phyloP scores from a whole-genome alignment of 2,329 filamentous ascomycete species.

The Claviceps pazoutovae region DNA sequence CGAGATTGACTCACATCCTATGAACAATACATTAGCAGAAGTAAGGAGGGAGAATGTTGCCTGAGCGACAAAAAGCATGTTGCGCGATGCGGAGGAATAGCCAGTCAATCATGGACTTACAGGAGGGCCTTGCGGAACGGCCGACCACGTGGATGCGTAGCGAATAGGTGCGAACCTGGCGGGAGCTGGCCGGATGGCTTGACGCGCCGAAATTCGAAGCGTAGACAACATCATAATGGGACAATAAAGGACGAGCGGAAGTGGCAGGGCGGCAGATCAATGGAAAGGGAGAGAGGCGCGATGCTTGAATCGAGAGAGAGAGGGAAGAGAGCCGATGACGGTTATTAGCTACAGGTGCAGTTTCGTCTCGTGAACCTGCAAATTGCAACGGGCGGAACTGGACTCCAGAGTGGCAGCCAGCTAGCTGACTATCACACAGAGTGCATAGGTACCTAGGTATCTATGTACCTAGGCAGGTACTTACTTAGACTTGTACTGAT shows the following conservation, averaged over 20 bases:
- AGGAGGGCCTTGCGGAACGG: constrained; percentile 85
- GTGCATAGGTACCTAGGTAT: too few species aligned
- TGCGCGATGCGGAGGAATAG: background rate
- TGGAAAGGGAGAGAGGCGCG: background rate
- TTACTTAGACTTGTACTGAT: too few species aligned
- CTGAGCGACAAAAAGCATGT: background rate
- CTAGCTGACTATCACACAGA: too few species aligned
- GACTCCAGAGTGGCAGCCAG: too few species aligned
- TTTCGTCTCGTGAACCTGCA: too few species aligned
- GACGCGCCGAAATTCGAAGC: constrained; percentile 38
- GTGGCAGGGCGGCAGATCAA: background rate
- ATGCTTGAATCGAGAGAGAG: background rate
- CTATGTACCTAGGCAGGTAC: too few species aligned
- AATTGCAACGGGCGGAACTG: too few species aligned
- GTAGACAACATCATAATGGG: constrained; percentile 42
- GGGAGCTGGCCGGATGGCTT: constrained; percentile 28
- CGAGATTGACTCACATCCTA: constrained; percentile 9
- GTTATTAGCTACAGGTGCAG: too few species aligned
- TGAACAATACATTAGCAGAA: background rate
- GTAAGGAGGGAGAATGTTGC: background rate
- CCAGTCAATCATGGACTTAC: constrained; percentile 40
- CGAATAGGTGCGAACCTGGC: constrained; percentile 30
- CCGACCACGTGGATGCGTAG: constrained; percentile 72
- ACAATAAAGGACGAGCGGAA: too few species aligned
- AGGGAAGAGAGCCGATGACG: too few species aligned